A percentile compares a stretch with the other conserved stretches of the same genome.
phyloP scores from a whole-genome alignment of 768 basidiomycete species.

The Epithele typhae region DNA sequence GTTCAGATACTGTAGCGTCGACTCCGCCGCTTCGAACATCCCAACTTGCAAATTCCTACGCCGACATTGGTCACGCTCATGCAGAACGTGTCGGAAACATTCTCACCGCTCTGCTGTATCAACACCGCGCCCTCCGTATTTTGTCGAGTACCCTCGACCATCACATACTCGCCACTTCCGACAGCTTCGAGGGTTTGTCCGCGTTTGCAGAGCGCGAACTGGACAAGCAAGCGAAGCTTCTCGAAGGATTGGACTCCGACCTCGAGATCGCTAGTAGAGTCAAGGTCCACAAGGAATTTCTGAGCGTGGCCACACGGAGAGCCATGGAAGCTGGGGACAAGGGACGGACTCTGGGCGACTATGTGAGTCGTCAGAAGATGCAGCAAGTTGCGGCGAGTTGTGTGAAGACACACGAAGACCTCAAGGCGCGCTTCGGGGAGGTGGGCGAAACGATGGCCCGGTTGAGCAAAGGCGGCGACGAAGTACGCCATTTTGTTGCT shows the following conservation, averaged over 20 bases:
- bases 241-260: constrained; percentile 65
- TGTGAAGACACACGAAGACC: constrained; percentile 63
- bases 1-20: constrained; percentile 51
- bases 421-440: constrained; percentile 49
- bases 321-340: constrained; percentile 70
- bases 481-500: constrained; percentile 47
- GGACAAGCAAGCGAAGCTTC: constrained; percentile 57
- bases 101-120: constrained; percentile 51
- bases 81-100: constrained; percentile 55
- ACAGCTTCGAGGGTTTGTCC: constrained; percentile 71
- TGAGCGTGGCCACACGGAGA: constrained; percentile 60
- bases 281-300: constrained; percentile 68
- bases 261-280: constrained; percentile 66
- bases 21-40: constrained; percentile 73
- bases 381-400: constrained; percentile 73
- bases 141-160: constrained; percentile 71
- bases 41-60: constrained; percentile 61
- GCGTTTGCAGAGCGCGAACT: constrained; percentile 62
- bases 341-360: constrained; percentile 71
- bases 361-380: constrained; percentile 79
- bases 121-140: constrained; percentile 67
- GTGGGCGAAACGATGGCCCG: constrained; percentile 48
- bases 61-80: constrained; percentile 59
- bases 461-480: constrained; percentile 56
- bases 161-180: constrained; percentile 64